A percentile compares a stretch with the other conserved stretches of the same genome.
Conservation (phyloP, 192 early-diverging fungal species). For the Coemansia sp. region DNA sequence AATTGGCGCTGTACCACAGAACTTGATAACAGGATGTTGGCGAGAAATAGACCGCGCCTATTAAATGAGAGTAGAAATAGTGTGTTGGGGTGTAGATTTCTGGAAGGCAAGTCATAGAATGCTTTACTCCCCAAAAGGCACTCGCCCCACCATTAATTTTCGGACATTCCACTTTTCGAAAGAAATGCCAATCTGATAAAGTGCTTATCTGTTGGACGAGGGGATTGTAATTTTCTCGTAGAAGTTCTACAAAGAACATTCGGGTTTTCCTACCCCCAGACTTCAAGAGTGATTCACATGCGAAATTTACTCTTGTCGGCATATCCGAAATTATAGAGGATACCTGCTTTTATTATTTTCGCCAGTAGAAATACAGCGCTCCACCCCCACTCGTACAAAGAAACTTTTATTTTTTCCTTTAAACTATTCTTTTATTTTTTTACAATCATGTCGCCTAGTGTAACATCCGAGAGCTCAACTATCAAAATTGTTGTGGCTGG, state of each 20-base stretch:
- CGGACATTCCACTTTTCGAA: neutral
- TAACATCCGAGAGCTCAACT: neutral
- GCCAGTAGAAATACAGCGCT: neutral
- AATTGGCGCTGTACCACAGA: neutral
- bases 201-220: constrained; percentile 13
- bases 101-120: neutral
- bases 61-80: neutral
- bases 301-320: neutral
- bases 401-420: too few species aligned
- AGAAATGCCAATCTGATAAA: constrained; percentile 1
- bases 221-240: neutral
- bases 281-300: neutral
- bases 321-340: neutral
- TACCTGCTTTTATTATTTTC: neutral
- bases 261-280: neutral
- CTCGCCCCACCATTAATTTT: neutral
- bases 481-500: constrained; percentile 38
- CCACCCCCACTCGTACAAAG: neutral
- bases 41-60: neutral
- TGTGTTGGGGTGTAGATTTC: neutral
- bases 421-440: too few species aligned
- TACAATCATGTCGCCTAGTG: too few species aligned
- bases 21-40: neutral
- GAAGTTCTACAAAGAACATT: neutral
- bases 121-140: neutral